These are phyloP conservation scores for Pilasporangium apinafurcum DNA, from an alignment of 352 stramenopile species.

Conservation along the genomic window DNA sequence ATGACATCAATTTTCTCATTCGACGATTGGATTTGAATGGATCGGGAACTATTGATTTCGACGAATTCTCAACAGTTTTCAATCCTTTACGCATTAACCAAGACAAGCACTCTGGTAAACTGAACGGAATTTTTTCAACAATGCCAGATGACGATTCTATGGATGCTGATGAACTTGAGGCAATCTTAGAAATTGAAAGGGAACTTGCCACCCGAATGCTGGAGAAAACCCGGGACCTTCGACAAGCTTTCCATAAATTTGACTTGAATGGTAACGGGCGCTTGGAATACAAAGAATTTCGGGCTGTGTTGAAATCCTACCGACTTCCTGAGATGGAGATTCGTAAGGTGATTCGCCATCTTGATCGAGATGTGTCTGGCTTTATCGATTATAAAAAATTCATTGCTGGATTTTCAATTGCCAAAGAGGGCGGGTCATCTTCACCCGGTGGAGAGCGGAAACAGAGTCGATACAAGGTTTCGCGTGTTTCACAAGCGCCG, in stretches of 20 bases:
- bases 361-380: slow-evolving; percentile 55
- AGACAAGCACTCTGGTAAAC: slow-evolving; percentile 1
- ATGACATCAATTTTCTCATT: slow-evolving; percentile 48
- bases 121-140: slow-evolving; percentile 1
- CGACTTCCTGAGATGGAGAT: slow-evolving; percentile 59
- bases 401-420: slow-evolving; percentile 30
- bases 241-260: slow-evolving; percentile 57
- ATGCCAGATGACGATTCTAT: slow-evolving; percentile 25
- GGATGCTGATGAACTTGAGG: slow-evolving; percentile 37
- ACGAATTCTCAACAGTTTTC: slow-evolving; percentile 55
- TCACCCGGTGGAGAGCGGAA: slow-evolving; percentile 5
- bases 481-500: slow-evolving; percentile 1
- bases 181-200: slow-evolving; percentile 58
- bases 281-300: slow-evolving; percentile 70
- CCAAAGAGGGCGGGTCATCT: slow-evolving; percentile 15
- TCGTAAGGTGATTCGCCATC: slow-evolving; percentile 61
- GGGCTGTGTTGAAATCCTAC: slow-evolving; percentile 51
- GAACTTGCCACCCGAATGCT: slow-evolving; percentile 50
- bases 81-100: slow-evolving; percentile 26
- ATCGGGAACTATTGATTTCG: slow-evolving; percentile 44
- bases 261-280: slow-evolving; percentile 58
- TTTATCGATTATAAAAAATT: slow-evolving; percentile 78
- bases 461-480: slow-evolving; percentile 11
- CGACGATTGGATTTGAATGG: slow-evolving; percentile 34
- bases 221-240: slow-evolving; percentile 44